Percentiles rank a stretch among this genome's conserved stretches.
These are phyloP conservation scores for Quercus ilex DNA, from an alignment of 306 rosid species.

Conservation along the genomic window DNA sequence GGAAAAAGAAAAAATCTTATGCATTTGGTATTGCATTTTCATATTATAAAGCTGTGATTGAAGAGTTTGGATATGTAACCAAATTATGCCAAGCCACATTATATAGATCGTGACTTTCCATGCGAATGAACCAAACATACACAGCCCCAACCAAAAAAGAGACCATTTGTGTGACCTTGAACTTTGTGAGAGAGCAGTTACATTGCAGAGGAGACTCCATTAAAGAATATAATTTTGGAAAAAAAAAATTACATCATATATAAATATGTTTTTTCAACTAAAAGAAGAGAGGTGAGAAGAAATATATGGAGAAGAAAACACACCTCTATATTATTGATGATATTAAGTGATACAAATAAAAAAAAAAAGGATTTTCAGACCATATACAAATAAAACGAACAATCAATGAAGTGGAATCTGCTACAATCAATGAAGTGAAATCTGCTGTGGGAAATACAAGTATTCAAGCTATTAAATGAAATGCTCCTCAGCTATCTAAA, in stretches of 20 bases:
- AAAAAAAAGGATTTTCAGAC: background rate
- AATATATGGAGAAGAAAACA: background rate
- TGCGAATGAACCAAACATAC: background rate
- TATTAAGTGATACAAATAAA: background rate
- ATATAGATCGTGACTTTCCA: too few relatives aligned
- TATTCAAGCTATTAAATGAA: background rate
- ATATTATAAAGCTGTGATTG: too few relatives aligned
- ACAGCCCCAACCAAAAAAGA: background rate
- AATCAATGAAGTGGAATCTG: constrained; percentile 10
- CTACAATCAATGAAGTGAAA: constrained; percentile 5
- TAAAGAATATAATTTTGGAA: background rate
- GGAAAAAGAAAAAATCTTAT: too few relatives aligned
- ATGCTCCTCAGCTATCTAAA: background rate
- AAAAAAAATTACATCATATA: background rate
- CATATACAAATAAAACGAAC: background rate
- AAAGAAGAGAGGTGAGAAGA: background rate
- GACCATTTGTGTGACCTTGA: background rate
- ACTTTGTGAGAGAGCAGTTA: background rate
- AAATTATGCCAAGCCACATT: too few relatives aligned
- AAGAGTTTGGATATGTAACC: too few relatives aligned
- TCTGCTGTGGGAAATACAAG: background rate
- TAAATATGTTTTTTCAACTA: background rate
- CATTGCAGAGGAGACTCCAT: too few relatives aligned
- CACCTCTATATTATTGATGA: constrained; percentile 5
- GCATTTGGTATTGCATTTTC: too few relatives aligned